A percentile compares a stretch with the other conserved stretches of the same genome.
These are phyloP conservation scores for Phytophthora megakarya DNA, from an alignment of 352 stramenopile species.

Conservation along the genomic window DNA sequence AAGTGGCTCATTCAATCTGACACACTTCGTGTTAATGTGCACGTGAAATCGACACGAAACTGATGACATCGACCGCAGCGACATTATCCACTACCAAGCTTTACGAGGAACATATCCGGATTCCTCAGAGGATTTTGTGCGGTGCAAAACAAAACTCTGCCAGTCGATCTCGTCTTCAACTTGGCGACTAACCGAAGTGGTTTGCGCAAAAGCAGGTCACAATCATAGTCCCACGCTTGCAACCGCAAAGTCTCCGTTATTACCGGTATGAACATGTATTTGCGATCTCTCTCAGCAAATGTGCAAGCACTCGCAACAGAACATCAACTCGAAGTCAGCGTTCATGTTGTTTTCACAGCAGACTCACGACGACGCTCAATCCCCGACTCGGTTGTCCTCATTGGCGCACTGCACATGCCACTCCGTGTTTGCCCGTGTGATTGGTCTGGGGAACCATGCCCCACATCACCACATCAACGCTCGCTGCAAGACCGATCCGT, in stretches of 20 bases:
- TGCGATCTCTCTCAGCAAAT: background rate
- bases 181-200: too few relatives aligned
- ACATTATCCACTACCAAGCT: too few relatives aligned
- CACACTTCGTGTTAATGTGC: background rate
- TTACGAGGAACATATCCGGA: too few relatives aligned
- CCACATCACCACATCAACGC: conserved; percentile 26
- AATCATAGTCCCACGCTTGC: too few relatives aligned
- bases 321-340: background rate
- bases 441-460: conserved; percentile 25
- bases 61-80: too few relatives aligned
- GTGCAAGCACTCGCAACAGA: background rate
- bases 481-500: conserved; percentile 1
- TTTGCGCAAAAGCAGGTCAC: too few relatives aligned
- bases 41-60: background rate
- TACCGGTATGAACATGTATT: background rate
- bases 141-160: too few relatives aligned
- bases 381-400: conserved; percentile 9
- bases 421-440: conserved; percentile 17
- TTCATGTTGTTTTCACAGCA: background rate
- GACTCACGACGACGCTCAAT: conserved; percentile 4
- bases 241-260: conserved; percentile 4
- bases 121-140: too few relatives aligned
- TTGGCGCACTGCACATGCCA: conserved; percentile 29
- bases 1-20: conserved; percentile 1
- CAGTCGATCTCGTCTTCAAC: too few relatives aligned